Conservation (phyloP, 352 stramenopile genomes). For the Elongisporangium undulatum region DNA sequence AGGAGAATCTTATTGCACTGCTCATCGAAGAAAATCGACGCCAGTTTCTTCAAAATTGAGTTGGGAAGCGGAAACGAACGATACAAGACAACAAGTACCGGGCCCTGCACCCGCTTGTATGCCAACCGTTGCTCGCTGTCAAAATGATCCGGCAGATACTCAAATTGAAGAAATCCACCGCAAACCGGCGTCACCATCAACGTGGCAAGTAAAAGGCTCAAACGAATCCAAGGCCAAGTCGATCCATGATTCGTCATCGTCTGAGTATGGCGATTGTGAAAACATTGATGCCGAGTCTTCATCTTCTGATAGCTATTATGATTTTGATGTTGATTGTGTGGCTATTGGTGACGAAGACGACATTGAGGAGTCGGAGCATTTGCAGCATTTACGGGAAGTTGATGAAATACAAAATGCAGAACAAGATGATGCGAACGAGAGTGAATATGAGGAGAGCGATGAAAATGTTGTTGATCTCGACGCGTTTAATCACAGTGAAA, state of each 20-base stretch:
- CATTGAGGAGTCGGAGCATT: slow-evolving; percentile 63
- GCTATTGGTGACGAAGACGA: slow-evolving; percentile 53
- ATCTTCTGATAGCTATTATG: slow-evolving; percentile 26
- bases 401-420: slow-evolving; percentile 49
- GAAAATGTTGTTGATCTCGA: slow-evolving; percentile 13
- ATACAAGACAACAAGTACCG: no score
- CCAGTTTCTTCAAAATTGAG: not conserved
- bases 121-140: no score
- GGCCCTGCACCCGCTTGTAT: no score
- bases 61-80: no score
- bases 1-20: slow-evolving; percentile 29
- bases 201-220: no score
- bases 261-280: no score
- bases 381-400: slow-evolving; percentile 83
- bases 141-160: no score
- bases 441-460: slow-evolving; percentile 25
- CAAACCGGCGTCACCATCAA: no score
- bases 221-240: no score
- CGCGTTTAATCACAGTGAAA: slow-evolving; percentile 1
- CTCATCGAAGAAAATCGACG: slow-evolving; percentile 17
- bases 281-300: slow-evolving; percentile 11
- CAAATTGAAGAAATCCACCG: no score
- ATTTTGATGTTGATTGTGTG: slow-evolving; percentile 36
- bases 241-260: no score
- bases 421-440: slow-evolving; percentile 24